phyloP scores from a whole-genome alignment of 2,329 filamentous ascomycete genomes.

The Neonectria ditissima region DNA sequence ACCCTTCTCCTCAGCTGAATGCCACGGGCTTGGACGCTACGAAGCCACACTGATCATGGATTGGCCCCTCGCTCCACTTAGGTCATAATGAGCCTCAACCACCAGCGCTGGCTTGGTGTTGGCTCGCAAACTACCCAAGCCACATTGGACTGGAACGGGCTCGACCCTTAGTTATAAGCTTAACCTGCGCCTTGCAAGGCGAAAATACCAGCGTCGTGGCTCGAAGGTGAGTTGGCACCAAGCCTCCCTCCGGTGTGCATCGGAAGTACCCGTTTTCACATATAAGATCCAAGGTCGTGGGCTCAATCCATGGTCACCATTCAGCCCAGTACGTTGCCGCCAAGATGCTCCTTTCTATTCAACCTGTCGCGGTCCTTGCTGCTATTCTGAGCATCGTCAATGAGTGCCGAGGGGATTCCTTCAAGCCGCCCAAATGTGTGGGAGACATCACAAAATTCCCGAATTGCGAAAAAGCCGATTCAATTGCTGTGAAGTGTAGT shows the following conservation, averaged over 20 bases:
- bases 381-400: not conserved
- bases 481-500: conserved; percentile 20
- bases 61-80: conserved; percentile 9
- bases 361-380: not conserved
- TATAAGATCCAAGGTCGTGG: conserved; percentile 11
- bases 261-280: not conserved
- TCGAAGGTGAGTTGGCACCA: not conserved
- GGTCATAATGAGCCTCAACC: conserved; percentile 6
- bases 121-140: conserved; percentile 11
- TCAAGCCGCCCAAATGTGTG: conserved; percentile 15
- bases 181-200: conserved; percentile 13
- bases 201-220: conserved; percentile 1
- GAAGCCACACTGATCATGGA: not conserved
- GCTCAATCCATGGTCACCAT: not conserved
- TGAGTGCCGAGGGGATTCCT: not conserved
- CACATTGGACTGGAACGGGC: conserved; percentile 10
- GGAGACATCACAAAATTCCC: conserved; percentile 25
- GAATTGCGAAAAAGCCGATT: conserved; percentile 15
- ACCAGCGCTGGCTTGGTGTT: not conserved
- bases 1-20: not conserved
- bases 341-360: conserved; percentile 9
- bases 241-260: not conserved
- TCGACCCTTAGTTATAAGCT: not conserved
- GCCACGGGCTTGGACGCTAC: not conserved
- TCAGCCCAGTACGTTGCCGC: not conserved